Evolutionary conservation across 768 basidiomycete genomes (phyloP).

Genomic region (Calocybe gangraenosa): DNA sequence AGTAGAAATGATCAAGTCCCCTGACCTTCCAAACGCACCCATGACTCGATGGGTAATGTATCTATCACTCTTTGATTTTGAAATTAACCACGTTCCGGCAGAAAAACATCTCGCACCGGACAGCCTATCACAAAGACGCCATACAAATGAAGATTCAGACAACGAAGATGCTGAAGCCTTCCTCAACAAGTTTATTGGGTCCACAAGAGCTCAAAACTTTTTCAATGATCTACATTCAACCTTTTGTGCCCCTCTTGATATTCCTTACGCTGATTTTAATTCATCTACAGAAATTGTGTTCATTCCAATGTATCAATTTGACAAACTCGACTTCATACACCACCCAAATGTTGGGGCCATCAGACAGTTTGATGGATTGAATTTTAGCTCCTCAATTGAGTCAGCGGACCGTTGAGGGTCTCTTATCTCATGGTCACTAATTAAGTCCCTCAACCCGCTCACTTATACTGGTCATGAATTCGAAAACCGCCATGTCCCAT

Average conservation of each 20-base stretch:
- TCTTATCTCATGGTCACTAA: background rate
- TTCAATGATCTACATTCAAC: background rate
- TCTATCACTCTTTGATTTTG: conserved; percentile 32
- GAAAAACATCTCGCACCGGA: conserved; percentile 27
- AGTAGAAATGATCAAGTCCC: conserved; percentile 30
- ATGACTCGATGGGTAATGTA: conserved; percentile 35
- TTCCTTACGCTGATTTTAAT: no score
- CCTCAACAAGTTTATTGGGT: conserved; percentile 19
- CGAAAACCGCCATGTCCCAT: background rate
- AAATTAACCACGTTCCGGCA: conserved; percentile 29
- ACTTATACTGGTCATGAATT: conserved; percentile 3
- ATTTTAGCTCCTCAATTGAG: no score
- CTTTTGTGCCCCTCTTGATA: no score
- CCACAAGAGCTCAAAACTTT: no score
- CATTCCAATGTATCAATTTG: background rate
- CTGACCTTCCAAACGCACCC: conserved; percentile 29
- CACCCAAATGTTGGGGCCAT: no score
- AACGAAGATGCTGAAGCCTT: conserved; percentile 26
- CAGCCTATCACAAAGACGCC: conserved; percentile 25
- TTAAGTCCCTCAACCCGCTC: background rate
- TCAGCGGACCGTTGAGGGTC: background rate
- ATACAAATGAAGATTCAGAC: conserved; percentile 8
- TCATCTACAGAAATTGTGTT: no score
- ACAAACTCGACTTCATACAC: background rate
- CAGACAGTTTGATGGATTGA: no score